Base-by-base conservation (phyloP, 495 filamentous ascomycete species). In the Penicillium paxilli region DNA sequence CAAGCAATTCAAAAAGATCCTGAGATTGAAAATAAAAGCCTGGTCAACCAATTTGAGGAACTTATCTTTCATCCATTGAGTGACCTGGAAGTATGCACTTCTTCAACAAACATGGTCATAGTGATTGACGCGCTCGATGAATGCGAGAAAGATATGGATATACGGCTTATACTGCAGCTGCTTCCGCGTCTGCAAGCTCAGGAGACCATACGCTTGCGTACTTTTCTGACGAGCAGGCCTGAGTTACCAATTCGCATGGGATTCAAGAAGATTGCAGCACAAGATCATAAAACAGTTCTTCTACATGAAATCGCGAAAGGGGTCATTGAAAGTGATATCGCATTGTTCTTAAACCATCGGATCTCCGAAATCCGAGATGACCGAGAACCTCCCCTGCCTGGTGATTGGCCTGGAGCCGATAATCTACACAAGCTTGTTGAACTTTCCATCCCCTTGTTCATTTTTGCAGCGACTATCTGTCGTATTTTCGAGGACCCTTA, bases 151-250 rank as follows among this genome's bases (percentile, higher is more conserved):
- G 14, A n/a, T 16, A 17, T 7, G 3, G 33, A 37, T 17, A 17
- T 37, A 8, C 33, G 33, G 12, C 12, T 37, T 0, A 16, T 37
- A 3, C 3, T 37, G 6, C 14, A 37, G 17, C 33, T 32, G 14
- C 16, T 37, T 3, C 12, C 33, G 7, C 2, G 17, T 4, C 33
- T 37, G 1, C 12, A 17, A 1, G 14, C 3, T 4, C 16, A 6
- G 14, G 17, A 2, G 3, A 6, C 12, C 17, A n/a, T 37, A 3
- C 33, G 33, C 3, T 4, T 37, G 4, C 54, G 64, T 1, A 10
- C 71, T 12, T 68, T 74, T 6, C 1, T 74, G 8, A 74, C 71
- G 0, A 74, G 79, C 47, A 62, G 80, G 52, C 78, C 77, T 6
- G 75, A 81, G 52, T 44, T 72, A 10, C 64, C 68, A 4, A 73